Evolutionary conservation across 306 rosid species (phyloP).

Genomic region (Fagus crenata): DNA sequence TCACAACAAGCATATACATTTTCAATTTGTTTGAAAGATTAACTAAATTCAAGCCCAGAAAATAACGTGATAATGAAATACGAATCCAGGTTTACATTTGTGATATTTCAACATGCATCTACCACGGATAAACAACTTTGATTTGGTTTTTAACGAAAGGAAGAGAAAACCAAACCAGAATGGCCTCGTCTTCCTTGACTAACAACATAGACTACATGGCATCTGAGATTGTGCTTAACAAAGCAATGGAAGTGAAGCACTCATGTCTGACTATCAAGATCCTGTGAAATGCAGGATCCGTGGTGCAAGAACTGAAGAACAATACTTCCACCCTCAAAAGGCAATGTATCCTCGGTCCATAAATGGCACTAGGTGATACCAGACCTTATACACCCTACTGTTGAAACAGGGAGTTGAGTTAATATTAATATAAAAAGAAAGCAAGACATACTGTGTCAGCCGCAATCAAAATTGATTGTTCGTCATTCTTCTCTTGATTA

Average conservation of each 20-base stretch:
- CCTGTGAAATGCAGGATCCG: constrained; percentile 5
- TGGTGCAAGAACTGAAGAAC: constrained; percentile 18
- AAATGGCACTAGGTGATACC: constrained; percentile 64
- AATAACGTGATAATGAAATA: constrained; percentile 3
- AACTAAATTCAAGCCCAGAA: neutral
- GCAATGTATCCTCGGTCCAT: constrained; percentile 43
- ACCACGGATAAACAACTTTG: neutral
- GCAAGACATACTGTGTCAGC: constrained; percentile 81
- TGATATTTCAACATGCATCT: constrained; percentile 13
- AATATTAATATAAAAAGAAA: constrained; percentile 13
- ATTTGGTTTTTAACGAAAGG: neutral
- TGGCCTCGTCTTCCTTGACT: neutral
- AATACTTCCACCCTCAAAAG: constrained; percentile 20
- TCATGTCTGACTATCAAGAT: constrained; percentile 1
- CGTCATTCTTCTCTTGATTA: constrained; percentile 52
- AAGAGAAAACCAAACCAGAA: constrained; percentile 10
- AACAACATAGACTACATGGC: constrained; percentile 21
- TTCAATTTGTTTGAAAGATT: neutral
- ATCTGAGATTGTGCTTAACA: constrained; percentile 4
- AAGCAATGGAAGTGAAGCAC: constrained; percentile 13
- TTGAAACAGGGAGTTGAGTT: constrained; percentile 28
- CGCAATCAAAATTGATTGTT: constrained; percentile 72
- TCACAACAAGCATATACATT: neutral
- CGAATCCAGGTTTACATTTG: constrained; percentile 5
- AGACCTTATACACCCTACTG: constrained; percentile 21